phyloP scores from a whole-genome alignment of 2,329 filamentous ascomycete species.

The Colletotrichum cereale region DNA sequence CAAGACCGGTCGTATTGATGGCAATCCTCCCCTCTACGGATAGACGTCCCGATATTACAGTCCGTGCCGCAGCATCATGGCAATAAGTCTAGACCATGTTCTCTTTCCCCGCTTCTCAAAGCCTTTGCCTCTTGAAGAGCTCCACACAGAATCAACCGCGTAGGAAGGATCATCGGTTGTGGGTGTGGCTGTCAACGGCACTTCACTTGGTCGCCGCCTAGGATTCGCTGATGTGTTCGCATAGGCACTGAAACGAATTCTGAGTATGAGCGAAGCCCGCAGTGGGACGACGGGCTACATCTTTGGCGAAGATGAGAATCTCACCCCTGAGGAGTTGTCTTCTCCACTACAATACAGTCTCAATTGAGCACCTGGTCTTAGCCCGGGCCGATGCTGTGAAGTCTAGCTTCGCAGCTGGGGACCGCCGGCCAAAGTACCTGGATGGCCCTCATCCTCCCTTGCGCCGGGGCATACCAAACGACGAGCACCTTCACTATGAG shows the following conservation, averaged over 20 bases:
- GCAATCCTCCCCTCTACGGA: neutral
- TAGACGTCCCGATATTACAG: neutral
- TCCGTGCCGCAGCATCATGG: neutral
- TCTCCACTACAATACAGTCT: neutral
- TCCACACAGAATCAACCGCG: neutral
- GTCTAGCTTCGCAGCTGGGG: slow-evolving; percentile 59
- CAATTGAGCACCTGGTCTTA: neutral
- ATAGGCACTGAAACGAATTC: neutral
- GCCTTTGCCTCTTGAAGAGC: neutral
- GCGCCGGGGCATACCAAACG: slow-evolving; percentile 55
- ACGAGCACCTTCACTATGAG: slow-evolving; percentile 57
- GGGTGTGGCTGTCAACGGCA: neutral
- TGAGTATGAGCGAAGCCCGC: neutral
- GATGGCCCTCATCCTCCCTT: slow-evolving; percentile 56
- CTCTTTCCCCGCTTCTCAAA: too few species aligned
- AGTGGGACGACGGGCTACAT: neutral
- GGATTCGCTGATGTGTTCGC: neutral
- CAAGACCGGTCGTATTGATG: neutral
- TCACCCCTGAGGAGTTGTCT: neutral
- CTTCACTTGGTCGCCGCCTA: neutral
- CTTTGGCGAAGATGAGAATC: neutral
- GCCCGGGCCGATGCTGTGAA: slow-evolving; percentile 43
- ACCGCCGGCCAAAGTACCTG: slow-evolving; percentile 60
- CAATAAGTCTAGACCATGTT: neutral
- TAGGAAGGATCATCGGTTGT: neutral